Evolutionary conservation across 1,139 yeast genomes (phyloP).

Genomic region (Geotrichum restrictum): DNA sequence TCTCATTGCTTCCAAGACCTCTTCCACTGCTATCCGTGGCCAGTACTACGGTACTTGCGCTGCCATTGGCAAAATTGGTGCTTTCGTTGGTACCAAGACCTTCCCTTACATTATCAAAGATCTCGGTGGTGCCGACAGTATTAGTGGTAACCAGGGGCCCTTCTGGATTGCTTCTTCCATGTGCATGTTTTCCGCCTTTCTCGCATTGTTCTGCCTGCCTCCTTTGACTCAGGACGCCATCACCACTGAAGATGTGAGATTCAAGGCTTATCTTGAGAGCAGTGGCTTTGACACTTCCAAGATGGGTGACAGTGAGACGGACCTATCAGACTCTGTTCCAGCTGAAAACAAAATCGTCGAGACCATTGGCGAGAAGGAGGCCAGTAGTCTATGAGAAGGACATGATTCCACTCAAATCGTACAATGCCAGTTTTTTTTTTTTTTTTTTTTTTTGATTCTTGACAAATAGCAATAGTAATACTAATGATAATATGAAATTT

Average conservation of each 20-base stretch:
- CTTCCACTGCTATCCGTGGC: constrained; percentile 85
- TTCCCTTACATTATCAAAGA: constrained; percentile 67
- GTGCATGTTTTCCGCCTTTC: constrained; percentile 64
- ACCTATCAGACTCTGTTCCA: neutral
- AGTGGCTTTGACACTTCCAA: constrained; percentile 36
- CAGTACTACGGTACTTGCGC: constrained; percentile 89
- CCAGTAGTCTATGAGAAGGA: neutral
- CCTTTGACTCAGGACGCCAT: constrained; percentile 80
- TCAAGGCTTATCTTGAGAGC: constrained; percentile 54
- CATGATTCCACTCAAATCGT: neutral
- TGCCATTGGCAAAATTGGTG: constrained; percentile 55
- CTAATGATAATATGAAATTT: no score
- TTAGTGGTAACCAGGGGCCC: constrained; percentile 64
- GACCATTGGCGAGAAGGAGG: neutral
- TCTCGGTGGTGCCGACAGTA: constrained; percentile 46
- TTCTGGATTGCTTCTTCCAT: constrained; percentile 77
- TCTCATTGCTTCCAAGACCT: constrained; percentile 76
- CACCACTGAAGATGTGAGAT: constrained; percentile 67
- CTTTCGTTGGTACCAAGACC: constrained; percentile 70
- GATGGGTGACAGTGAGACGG: constrained; percentile 27
- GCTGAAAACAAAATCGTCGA: neutral
- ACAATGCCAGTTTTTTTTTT: neutral
- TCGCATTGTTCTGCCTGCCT: constrained; percentile 72
- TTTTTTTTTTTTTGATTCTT: neutral
- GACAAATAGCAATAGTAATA: no score